Conservation (phyloP, 306 rosid genomes). For the Arachis stenosperma region DNA sequence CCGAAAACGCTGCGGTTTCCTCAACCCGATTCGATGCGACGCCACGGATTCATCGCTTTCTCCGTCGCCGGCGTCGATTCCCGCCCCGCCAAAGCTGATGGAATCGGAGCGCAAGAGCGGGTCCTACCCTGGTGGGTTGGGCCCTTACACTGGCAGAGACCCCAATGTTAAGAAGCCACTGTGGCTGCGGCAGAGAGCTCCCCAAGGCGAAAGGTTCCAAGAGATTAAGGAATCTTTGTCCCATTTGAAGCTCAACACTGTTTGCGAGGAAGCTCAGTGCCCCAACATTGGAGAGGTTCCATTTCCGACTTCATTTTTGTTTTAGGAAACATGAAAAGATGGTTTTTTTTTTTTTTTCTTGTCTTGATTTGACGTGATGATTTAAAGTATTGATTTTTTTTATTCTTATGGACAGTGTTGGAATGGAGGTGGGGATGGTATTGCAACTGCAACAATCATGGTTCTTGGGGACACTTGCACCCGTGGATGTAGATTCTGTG, state of each 20-base stretch:
- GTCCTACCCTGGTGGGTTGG: conserved; percentile 59
- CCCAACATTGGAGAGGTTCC: conserved; percentile 90
- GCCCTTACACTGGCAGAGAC: conserved; percentile 82
- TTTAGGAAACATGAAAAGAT: not conserved
- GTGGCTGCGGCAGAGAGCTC: conserved; percentile 89
- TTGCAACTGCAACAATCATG: conserved; percentile 96
- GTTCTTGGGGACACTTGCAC: conserved; percentile 97
- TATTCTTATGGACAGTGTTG: conserved; percentile 64
- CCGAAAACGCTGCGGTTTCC: conserved; percentile 17
- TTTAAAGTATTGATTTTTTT: conserved; percentile 26
- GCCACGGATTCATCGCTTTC: conserved; percentile 45
- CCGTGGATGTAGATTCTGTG: conserved; percentile 96
- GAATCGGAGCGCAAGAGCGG: conserved; percentile 46
- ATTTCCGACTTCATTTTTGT: not conserved
- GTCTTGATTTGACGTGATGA: not conserved
- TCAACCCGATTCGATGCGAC: conserved; percentile 46
- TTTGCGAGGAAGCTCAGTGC: conserved; percentile 93
- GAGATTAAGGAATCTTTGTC: conserved; percentile 69
- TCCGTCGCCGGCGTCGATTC: conserved; percentile 14
- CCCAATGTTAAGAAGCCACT: conserved; percentile 75
- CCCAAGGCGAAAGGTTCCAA: conserved; percentile 69
- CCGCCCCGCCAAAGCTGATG: conserved; percentile 29
- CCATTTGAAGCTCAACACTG: conserved; percentile 81
- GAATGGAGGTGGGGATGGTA: conserved; percentile 97
- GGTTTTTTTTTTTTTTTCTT: not conserved